Evolutionary conservation across 805 yeast species (phyloP), one percentile per base, ranked within the genome.

Genomic region (Scheffersomyces spartinae): DNA sequence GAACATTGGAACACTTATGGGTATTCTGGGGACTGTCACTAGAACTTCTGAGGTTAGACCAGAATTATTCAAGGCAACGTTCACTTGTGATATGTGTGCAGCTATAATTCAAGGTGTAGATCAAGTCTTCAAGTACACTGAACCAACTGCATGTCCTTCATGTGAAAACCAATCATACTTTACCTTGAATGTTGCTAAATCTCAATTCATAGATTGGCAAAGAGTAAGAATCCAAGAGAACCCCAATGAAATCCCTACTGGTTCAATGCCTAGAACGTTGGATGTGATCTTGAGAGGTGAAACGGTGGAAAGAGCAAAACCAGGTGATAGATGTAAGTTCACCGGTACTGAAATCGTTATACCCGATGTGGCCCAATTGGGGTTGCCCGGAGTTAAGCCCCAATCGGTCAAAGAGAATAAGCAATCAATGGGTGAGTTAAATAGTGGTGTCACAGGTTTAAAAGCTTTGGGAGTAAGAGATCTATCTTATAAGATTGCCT

Each of bases 1-100:
- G 38, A 78, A 77, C 36, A 78, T 91, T 30, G 98, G 97, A 9
- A 64, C 80, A 7, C 64, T 88, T 33, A 65, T 84, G 58, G 64
- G 88, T 7, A 80, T 88, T 17, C 74, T 88, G 6, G 98, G 97
- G 29, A 91, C 98, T 0, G 95, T 91, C 4, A 88, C 97, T 1
- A 71, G 97, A 49, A 84, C 97, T 0, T 78, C 93, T 13, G 97
- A 91, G 55, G 96, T 91, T 8, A 71, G 97, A 30, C 98, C 98
- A 0, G 98, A 91, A 52, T 64, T 91, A 33, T 83, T 65, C 59
- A 72, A 68, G 32, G 98, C 84, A 9, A 68, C 86, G 15, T 91
- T 91, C 51, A 72, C 82, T 2, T 91, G 98, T 61, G 94, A 83
- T 41, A 59, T 72, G 46, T 91, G 98, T 52, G 69, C 80, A 26